Evolutionary conservation across 352 stramenopile species (phyloP).

Genomic region (Phytophthora fragariae): DNA sequence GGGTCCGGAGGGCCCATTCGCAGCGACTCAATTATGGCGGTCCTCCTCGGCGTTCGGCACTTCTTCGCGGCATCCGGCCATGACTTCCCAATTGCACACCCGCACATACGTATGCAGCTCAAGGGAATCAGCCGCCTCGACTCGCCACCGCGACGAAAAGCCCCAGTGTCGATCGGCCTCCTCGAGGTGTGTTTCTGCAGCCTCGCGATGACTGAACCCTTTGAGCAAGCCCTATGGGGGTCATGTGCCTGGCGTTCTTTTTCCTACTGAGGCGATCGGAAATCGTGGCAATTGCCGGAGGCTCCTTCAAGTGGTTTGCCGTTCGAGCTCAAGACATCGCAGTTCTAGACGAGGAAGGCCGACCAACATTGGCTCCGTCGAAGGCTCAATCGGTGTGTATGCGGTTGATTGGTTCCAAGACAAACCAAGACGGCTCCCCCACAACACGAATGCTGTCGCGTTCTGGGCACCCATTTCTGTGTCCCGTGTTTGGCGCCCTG

Average conservation of each 20-base stretch:
- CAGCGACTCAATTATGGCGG: no score
- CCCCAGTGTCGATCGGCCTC: neutral
- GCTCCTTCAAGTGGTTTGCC: conserved; percentile 4
- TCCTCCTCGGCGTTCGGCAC: no score
- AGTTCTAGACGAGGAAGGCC: no score
- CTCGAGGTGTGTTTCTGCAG: conserved; percentile 8
- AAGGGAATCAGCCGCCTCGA: conserved; percentile 15
- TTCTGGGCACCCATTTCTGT: neutral
- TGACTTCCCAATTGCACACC: neutral
- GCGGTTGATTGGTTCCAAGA: conserved; percentile 4
- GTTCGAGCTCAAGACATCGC: no score
- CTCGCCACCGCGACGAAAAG: neutral
- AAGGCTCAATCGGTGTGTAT: neutral
- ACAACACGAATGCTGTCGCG: conserved; percentile 1
- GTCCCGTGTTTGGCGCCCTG: neutral
- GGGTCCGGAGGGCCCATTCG: no score
- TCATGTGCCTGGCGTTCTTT: conserved; percentile 8
- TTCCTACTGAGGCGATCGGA: neutral
- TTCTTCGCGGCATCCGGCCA: conserved; percentile 3
- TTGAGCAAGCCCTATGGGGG: conserved; percentile 2
- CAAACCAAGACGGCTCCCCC: neutral
- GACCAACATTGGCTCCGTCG: neutral
- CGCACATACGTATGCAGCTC: conserved; percentile 11
- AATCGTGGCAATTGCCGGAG: neutral
- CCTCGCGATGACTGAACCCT: conserved; percentile 4